phyloP scores from a whole-genome alignment of 2,329 filamentous ascomycete genomes.

The Ophiostoma pallidulum region DNA sequence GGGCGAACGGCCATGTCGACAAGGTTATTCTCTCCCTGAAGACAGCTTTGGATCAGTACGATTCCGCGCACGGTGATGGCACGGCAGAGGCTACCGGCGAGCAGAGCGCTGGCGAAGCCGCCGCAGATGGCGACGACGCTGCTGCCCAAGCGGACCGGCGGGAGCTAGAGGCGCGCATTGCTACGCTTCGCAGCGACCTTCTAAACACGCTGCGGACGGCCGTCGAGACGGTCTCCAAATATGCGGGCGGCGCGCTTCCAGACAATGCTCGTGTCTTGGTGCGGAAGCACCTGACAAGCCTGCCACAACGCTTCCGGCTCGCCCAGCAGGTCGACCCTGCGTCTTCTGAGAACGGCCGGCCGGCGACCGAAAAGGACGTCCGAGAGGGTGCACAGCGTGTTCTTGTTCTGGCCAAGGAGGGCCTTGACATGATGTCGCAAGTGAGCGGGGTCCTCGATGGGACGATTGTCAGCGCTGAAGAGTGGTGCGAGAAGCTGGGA shows the following conservation, averaged over 20 bases:
- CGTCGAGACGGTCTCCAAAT: slow-evolving; percentile 76
- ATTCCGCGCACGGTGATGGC: slow-evolving; percentile 34
- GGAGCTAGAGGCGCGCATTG: slow-evolving; percentile 53
- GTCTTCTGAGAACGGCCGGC: slow-evolving; percentile 15
- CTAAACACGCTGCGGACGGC: slow-evolving; percentile 72
- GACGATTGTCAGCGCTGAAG: slow-evolving; percentile 82
- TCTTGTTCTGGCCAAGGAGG: slow-evolving; percentile 78
- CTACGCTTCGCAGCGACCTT: slow-evolving; percentile 58
- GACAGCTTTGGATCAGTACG: slow-evolving; percentile 70
- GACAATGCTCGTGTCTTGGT: slow-evolving; percentile 82
- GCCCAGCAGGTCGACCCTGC: slow-evolving; percentile 40
- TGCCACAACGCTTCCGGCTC: slow-evolving; percentile 69
- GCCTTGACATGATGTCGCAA: slow-evolving; percentile 87
- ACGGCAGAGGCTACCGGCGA: slow-evolving; percentile 12
- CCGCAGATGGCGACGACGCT: slow-evolving; percentile 4
- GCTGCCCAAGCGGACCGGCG: slow-evolving; percentile 27
- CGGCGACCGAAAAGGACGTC: slow-evolving; percentile 25
- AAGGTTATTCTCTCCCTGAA: slow-evolving; percentile 66
- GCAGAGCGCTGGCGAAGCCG: not conserved
- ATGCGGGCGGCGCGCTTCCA: slow-evolving; percentile 82
- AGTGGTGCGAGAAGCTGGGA: slow-evolving; percentile 77
- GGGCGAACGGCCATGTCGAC: slow-evolving; percentile 73
- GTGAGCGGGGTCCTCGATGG: slow-evolving; percentile 81
- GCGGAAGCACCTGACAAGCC: slow-evolving; percentile 68
- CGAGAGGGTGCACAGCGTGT: slow-evolving; percentile 62